phyloP scores from a whole-genome alignment of 148 eudicot species.

The Rhododendron vialii region DNA sequence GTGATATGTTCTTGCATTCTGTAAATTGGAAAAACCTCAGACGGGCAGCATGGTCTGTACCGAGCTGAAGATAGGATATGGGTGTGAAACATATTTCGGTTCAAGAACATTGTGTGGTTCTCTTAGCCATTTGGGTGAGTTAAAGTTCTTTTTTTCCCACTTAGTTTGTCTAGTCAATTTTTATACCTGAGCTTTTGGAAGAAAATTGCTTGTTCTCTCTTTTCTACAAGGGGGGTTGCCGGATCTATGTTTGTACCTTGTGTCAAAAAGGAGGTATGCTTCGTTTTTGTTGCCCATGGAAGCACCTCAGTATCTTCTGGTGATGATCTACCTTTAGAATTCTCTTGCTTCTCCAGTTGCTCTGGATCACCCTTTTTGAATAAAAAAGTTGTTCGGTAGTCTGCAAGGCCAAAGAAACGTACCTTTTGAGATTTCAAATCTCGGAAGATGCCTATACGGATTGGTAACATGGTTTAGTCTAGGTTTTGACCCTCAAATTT shows the following conservation, averaged over 20 bases:
- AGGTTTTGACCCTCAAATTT: background rate
- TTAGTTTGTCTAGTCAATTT: background rate
- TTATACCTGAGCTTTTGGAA: background rate
- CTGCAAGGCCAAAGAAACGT: background rate
- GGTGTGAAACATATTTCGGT: background rate
- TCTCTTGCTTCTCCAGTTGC: background rate
- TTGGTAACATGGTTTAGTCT: background rate
- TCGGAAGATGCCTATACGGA: background rate
- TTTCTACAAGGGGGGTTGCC: background rate
- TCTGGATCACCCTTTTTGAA: background rate
- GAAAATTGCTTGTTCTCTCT: background rate
- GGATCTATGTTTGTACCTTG: background rate
- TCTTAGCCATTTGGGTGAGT: background rate
- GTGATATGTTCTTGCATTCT: background rate
- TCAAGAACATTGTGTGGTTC: background rate
- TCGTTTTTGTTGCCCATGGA: background rate
- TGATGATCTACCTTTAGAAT: background rate
- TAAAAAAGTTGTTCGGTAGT: background rate
- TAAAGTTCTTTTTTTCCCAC: background rate
- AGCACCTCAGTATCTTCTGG: background rate
- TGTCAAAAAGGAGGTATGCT: background rate
- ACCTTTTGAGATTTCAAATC: background rate
- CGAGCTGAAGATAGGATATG: background rate
- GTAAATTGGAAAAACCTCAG: background rate
- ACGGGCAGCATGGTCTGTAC: background rate